A percentile compares a stretch with the other conserved stretches of the same genome.
Conservation (phyloP, 257 asterid genomes). For the Nicotiana otophora region DNA sequence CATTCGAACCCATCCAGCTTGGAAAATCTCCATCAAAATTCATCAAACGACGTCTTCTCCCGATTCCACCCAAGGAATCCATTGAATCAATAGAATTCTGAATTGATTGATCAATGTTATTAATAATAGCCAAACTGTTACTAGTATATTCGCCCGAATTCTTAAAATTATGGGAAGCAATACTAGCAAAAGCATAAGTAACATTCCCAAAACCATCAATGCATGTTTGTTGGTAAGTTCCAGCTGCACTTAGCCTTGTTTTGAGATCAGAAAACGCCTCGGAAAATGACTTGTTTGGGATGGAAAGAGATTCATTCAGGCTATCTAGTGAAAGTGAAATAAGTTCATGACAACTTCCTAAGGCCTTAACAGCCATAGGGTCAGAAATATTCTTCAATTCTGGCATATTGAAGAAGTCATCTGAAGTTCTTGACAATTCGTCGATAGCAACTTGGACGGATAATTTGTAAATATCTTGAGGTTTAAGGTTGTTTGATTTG, state of each 20-base stretch:
- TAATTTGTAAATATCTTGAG: constrained; percentile 35
- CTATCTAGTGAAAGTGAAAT: constrained; percentile 35
- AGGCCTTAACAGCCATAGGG: constrained; percentile 23
- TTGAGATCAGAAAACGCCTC: constrained; percentile 20
- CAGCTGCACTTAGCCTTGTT: constrained; percentile 27
- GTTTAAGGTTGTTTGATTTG: constrained; percentile 21
- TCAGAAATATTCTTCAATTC: constrained; percentile 21
- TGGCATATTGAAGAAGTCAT: not conserved
- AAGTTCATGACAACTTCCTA: constrained; percentile 35
- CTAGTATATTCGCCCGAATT: constrained; percentile 23
- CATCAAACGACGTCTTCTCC: constrained; percentile 20
- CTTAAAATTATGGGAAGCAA: constrained; percentile 11
- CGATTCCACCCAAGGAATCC: constrained; percentile 6
- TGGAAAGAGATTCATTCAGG: constrained; percentile 19
- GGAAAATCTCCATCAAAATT: constrained; percentile 8
- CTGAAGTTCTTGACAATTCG: constrained; percentile 30
- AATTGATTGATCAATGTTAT: constrained; percentile 8
- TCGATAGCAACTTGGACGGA: constrained; percentile 36
- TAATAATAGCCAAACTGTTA: constrained; percentile 23
- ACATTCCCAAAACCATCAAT: constrained; percentile 16
- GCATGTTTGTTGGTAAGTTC: constrained; percentile 29
- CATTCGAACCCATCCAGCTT: constrained; percentile 13
- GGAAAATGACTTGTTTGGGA: not conserved
- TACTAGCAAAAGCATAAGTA: not conserved
- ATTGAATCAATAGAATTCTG: constrained; percentile 7